phyloP scores from a whole-genome alignment of 495 filamentous ascomycete species.

The Baudoinia panamericana region DNA sequence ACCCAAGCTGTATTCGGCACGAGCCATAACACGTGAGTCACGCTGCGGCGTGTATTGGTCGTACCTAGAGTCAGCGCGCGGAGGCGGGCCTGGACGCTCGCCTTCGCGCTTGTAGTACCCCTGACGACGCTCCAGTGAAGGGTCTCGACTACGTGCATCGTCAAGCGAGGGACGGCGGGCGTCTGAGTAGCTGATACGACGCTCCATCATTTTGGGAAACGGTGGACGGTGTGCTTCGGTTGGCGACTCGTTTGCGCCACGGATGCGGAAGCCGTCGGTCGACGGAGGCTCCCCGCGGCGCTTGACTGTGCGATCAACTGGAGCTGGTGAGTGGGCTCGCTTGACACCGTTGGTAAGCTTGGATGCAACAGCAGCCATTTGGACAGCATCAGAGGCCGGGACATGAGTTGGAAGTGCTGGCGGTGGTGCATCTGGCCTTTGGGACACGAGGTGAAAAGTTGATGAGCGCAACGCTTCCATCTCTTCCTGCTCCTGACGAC shows the following conservation, averaged over 20 bases:
- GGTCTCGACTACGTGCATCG: conserved; percentile 2
- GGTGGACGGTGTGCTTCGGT: background rate
- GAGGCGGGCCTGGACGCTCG: background rate
- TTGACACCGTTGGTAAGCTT: conserved; percentile 1
- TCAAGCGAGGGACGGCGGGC: conserved; percentile 2
- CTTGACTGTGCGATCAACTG: background rate
- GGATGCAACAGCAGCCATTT: background rate
- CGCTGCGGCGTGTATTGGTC: background rate
- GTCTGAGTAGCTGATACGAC: conserved; percentile 6
- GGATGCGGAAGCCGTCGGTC: conserved; percentile 9
- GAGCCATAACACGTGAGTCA: too few relatives aligned
- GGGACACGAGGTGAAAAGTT: conserved; percentile 2
- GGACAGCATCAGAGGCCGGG: background rate
- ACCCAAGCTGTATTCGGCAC: too few relatives aligned
- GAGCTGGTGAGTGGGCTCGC: conserved; percentile 3
- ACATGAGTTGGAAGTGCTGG: conserved; percentile 7
- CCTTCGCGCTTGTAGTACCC: conserved; percentile 11
- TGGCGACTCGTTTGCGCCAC: conserved; percentile 14
- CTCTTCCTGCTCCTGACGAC: conserved; percentile 19
- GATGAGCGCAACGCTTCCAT: conserved; percentile 9
- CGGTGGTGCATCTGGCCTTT: background rate
- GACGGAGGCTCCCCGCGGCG: background rate
- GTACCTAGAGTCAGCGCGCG: background rate
- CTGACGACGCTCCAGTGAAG: conserved; percentile 13
- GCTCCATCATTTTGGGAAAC: background rate